Percentiles rank a stretch among this genome's conserved stretches.
Conservation (phyloP, 495 filamentous ascomycete species). For the Rhizodiscina lignyota region DNA sequence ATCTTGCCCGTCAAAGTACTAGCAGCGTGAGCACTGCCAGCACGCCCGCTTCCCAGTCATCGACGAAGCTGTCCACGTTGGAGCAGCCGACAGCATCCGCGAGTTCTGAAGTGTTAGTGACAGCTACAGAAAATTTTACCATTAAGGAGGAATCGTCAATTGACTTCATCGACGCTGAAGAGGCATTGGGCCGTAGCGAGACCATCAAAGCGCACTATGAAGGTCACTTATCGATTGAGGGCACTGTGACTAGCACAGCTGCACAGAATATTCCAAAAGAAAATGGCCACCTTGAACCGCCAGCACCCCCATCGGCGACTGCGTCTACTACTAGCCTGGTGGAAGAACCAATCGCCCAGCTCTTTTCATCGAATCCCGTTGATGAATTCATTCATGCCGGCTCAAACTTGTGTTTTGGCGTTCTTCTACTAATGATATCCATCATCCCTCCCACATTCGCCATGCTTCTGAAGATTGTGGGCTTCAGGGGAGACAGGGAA, state of each 20-base stretch:
- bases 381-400: conserved; percentile 84
- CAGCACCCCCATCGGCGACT: too few relatives aligned
- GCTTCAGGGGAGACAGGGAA: conserved; percentile 81
- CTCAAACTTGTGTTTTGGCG: conserved; percentile 73
- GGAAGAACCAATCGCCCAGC: conserved; percentile 21
- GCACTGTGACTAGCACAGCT: neutral
- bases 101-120: conserved; percentile 3
- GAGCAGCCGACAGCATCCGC: too few relatives aligned
- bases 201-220: too few relatives aligned
- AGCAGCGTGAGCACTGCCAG: conserved; percentile 8
- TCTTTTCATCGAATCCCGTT: conserved; percentile 46
- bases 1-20: conserved; percentile 22
- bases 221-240: too few relatives aligned
- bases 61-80: neutral
- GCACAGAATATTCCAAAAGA: neutral
- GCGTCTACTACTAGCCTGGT: neutral
- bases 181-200: conserved; percentile 14
- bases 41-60: neutral
- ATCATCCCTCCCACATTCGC: conserved; percentile 84
- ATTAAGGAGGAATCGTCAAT: conserved; percentile 6
- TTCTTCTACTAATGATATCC: conserved; percentile 68
- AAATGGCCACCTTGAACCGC: neutral
- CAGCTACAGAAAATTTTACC: too few relatives aligned
- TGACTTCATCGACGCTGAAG: conserved; percentile 31
- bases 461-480: conserved; percentile 70